Percentiles rank a stretch among this genome's conserved stretches.
These are phyloP conservation scores for Beauveria sp. DNA, from an alignment of 2,329 filamentous ascomycete genomes.

Conservation along the genomic window DNA sequence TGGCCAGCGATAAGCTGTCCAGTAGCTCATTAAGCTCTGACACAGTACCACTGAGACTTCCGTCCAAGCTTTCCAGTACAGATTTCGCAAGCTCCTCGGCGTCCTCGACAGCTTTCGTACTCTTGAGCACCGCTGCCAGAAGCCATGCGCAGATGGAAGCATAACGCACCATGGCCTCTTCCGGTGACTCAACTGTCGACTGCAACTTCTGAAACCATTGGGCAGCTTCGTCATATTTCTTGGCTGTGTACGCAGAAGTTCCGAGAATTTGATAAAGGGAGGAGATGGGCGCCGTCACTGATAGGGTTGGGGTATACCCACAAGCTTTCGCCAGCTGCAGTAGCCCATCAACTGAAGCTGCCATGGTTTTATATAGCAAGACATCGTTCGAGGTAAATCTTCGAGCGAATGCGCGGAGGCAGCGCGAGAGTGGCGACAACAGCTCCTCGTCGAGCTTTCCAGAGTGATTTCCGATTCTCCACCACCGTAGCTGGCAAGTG, in stretches of 20 bases:
- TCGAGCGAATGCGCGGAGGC: constrained; percentile 52
- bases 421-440: constrained; percentile 56
- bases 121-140: constrained; percentile 46
- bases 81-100: constrained; percentile 37
- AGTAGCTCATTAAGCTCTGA: constrained; percentile 55
- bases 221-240: constrained; percentile 42
- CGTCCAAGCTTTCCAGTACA: constrained; percentile 49
- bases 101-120: constrained; percentile 26
- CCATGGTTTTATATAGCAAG: constrained; percentile 30
- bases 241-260: constrained; percentile 38
- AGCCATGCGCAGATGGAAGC: constrained; percentile 49
- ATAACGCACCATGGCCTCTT: constrained; percentile 41
- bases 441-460: constrained; percentile 57
- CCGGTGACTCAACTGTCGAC: constrained; percentile 26
- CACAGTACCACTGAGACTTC: constrained; percentile 50
- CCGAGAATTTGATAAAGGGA: constrained; percentile 47
- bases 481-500: constrained; percentile 54
- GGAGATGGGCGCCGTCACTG: constrained; percentile 36
- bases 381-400: constrained; percentile 35
- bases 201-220: constrained; percentile 46
- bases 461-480: constrained; percentile 53
- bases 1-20: constrained; percentile 45
- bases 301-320: constrained; percentile 25
- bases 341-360: constrained; percentile 24
- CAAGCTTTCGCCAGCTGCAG: constrained; percentile 26